Percentiles rank a stretch among this genome's conserved stretches.
Conservation (phyloP, 768 basidiomycete species). For the Leccinellum rugosiceps region DNA sequence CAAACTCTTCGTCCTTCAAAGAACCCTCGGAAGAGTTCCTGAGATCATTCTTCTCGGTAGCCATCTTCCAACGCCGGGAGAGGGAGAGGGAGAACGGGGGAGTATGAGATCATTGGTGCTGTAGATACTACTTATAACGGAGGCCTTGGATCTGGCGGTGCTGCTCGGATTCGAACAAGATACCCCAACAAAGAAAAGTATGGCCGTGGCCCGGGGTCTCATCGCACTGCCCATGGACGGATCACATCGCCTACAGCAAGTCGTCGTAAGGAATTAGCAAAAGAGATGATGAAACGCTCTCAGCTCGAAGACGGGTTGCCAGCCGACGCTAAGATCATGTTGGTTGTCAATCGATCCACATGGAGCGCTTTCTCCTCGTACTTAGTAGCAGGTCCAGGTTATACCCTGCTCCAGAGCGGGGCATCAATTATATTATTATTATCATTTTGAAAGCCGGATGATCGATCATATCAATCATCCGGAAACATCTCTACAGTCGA, state of each 20-base stretch:
- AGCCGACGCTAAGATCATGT: background rate
- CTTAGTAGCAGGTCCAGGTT: too few species aligned
- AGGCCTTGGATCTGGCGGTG: background rate
- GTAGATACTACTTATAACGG: background rate
- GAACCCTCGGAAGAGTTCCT: conserved; percentile 16
- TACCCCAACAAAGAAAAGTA: background rate
- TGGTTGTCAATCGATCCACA: too few species aligned
- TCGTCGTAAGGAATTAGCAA: background rate
- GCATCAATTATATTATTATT: background rate
- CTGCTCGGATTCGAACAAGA: background rate
- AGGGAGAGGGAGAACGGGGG: background rate
- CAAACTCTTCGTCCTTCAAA: conserved; percentile 21
- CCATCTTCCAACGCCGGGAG: conserved; percentile 3
- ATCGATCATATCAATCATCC: background rate
- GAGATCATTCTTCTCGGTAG: conserved; percentile 21
- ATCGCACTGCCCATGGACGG: background rate
- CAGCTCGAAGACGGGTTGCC: background rate
- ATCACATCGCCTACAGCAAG: background rate
- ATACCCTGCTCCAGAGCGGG: background rate
- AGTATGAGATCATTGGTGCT: background rate
- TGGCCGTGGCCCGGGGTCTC: background rate
- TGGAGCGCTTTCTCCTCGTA: too few species aligned
- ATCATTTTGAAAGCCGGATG: background rate
- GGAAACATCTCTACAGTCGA: background rate
- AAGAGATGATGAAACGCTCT: background rate